Base-by-base conservation (phyloP, 805 yeast species). In the Sugiyamaella qingdaonensis region DNA sequence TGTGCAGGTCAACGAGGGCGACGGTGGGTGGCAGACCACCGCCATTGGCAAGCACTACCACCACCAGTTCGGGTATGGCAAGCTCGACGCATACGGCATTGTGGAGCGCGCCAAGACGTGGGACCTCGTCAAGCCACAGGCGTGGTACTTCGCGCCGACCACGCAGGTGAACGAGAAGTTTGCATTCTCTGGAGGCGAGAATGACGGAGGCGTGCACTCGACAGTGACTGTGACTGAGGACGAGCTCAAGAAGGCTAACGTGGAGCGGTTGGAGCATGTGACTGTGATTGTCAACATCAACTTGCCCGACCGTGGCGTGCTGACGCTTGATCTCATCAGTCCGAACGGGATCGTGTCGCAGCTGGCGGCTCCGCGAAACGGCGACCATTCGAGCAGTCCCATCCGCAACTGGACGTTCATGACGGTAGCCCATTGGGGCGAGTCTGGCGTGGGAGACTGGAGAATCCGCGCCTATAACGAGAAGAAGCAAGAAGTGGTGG, bases 391-490 rank as follows among this genome's bases (percentile, higher is more conserved):
- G 4, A 57, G 60, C 1, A 73, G 66, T 0, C 96, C 96, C 0
- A 86, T 88, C 58, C 61, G 66, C 4, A 76, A 86, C 60, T 94
- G 99, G 99, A 86, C 88, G 1, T 94, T 94, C 65, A 88, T 91
- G 88, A 80, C 92, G 10, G 98, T 94, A n/a, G 97, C 96, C 1
- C 98, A 94, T 67, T 94, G 98, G 97, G 97, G 97, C 37, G 91
- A 85, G 61, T 47, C 65, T 1, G 92, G 91, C 2, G 69, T 69
- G 24, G 99, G 99, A 10, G 81, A 78, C 4, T 94, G 99, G 99
- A 81, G 69, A 35, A 61, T 94, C 16, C 80, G 77, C 58, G 91
- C 91, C 1, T 48, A 45, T 39, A 69, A 71, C 36, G 68, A 65
- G 16, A 73, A 67, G 7, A 52, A 49, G 27, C 54, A 62, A 19